Percentiles rank a stretch among this genome's conserved stretches.
These are phyloP conservation scores for Dictyostelium capitatum DNA, from an alignment of 78 protist species.

Conservation along the genomic window DNA sequence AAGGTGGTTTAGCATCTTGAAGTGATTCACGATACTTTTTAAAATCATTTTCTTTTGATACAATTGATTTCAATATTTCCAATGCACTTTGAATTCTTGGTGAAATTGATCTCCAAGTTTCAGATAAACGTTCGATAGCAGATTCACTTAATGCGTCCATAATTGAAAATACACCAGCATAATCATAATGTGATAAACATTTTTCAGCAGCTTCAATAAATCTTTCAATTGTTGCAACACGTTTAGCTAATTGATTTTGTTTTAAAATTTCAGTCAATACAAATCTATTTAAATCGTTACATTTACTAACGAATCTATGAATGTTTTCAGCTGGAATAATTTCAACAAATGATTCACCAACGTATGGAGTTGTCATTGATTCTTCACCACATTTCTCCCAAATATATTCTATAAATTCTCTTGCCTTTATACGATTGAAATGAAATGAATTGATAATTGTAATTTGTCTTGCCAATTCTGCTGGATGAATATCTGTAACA, in stretches of 20 bases:
- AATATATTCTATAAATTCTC: slow-evolving; percentile 48
- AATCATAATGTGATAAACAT: slow-evolving; percentile 29
- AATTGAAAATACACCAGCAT: slow-evolving; percentile 35
- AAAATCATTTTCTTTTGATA: slow-evolving; percentile 59
- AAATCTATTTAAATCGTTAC: slow-evolving; percentile 27
- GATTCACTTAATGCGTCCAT: slow-evolving; percentile 2
- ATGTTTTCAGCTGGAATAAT: slow-evolving; percentile 53
- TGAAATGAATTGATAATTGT: slow-evolving; percentile 32
- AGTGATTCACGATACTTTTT: slow-evolving; percentile 51
- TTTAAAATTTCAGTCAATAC: slow-evolving; percentile 42
- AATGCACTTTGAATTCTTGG: neutral
- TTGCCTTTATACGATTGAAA: slow-evolving; percentile 24
- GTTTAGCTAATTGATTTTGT: neutral
- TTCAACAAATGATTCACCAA: neutral
- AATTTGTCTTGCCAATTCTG: slow-evolving; percentile 62
- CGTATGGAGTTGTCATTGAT: slow-evolving; percentile 36
- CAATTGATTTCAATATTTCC: slow-evolving; percentile 24
- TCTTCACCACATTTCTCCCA: slow-evolving; percentile 49
- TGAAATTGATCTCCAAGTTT: slow-evolving; percentile 27
- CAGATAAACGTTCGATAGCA: slow-evolving; percentile 52
- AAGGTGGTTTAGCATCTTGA: slow-evolving; percentile 58
- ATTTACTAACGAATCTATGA: slow-evolving; percentile 15
- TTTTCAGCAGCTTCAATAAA: slow-evolving; percentile 70
- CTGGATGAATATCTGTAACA: slow-evolving; percentile 38
- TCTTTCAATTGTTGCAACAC: slow-evolving; percentile 59